A percentile compares a stretch with the other conserved stretches of the same genome.
phyloP scores from a whole-genome alignment of 2,329 filamentous ascomycete genomes.

The Periconia sp. region DNA sequence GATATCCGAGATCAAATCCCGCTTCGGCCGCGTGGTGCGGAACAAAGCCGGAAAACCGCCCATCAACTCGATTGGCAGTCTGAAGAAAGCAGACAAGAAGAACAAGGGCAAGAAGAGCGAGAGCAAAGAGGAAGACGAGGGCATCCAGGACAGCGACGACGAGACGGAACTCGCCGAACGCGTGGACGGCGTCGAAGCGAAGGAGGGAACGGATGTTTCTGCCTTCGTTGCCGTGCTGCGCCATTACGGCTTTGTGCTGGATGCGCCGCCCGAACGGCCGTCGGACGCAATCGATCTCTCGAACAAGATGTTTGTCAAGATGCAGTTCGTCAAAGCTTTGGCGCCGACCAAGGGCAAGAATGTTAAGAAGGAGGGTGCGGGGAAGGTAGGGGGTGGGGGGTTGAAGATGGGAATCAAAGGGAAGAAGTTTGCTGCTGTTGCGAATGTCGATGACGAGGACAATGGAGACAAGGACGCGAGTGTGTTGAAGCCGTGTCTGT shows the following conservation, averaged over 20 bases:
- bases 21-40: slow-evolving; percentile 71
- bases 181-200: slow-evolving; percentile 71
- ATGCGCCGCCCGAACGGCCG: slow-evolving; percentile 57
- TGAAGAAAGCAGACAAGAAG: slow-evolving; percentile 29
- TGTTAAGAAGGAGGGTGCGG: slow-evolving; percentile 50
- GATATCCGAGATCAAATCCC: slow-evolving; percentile 95
- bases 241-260: slow-evolving; percentile 83
- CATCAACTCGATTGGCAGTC: slow-evolving; percentile 69
- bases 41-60: slow-evolving; percentile 53
- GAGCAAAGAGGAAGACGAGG: slow-evolving; percentile 55
- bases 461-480: slow-evolving; percentile 68
- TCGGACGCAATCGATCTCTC: slow-evolving; percentile 74
- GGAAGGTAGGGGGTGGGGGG: slow-evolving; percentile 53
- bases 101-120: slow-evolving; percentile 54
- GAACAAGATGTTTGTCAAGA: slow-evolving; percentile 98
- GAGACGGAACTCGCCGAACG: slow-evolving; percentile 67
- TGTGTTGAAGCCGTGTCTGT: slow-evolving; percentile 93
- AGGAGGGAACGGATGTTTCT: slow-evolving; percentile 80
- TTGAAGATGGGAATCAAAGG: slow-evolving; percentile 58
- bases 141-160: slow-evolving; percentile 56
- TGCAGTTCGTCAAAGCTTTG: slow-evolving; percentile 90
- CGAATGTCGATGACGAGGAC: slow-evolving; percentile 58
- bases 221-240: slow-evolving; percentile 84
- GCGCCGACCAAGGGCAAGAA: slow-evolving; percentile 78
- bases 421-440: slow-evolving; percentile 34